These are phyloP conservation scores for Paraphaeosphaeria minitans DNA, from an alignment of 2,329 filamentous ascomycete species.

Conservation along the genomic window DNA sequence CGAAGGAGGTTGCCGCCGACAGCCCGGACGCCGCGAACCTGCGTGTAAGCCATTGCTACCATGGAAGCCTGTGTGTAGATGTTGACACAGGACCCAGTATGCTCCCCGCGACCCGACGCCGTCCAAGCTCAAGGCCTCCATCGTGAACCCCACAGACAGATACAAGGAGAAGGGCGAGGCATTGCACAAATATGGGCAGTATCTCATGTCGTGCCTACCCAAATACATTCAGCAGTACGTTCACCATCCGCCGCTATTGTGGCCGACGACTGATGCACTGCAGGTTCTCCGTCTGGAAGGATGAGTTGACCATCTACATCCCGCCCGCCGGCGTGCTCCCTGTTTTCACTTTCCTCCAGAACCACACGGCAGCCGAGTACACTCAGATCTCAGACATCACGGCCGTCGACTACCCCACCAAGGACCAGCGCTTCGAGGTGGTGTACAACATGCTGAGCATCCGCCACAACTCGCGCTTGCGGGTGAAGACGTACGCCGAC, in stretches of 20 bases:
- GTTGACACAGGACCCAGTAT: conserved; percentile 42
- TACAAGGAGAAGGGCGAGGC: conserved; percentile 84
- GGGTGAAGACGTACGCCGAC: conserved; percentile 98
- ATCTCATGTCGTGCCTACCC: conserved; percentile 93
- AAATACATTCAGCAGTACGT: conserved; percentile 91
- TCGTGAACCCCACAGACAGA: conserved; percentile 93
- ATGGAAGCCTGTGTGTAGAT: no score
- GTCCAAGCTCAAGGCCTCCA: conserved; percentile 70
- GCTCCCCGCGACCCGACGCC: conserved; percentile 48
- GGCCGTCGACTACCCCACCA: conserved; percentile 92
- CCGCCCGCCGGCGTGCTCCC: conserved; percentile 86
- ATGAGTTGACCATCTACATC: conserved; percentile 95
- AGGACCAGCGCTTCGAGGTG: conserved; percentile 94
- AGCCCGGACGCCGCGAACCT: conserved; percentile 53
- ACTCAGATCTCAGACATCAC: conserved; percentile 93
- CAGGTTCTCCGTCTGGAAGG: conserved; percentile 96
- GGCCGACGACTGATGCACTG: neutral
- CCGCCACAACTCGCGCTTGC: conserved; percentile 93
- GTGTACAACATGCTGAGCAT: conserved; percentile 97
- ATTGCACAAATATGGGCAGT: conserved; percentile 93
- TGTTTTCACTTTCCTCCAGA: conserved; percentile 92
- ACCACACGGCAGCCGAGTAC: conserved; percentile 97
- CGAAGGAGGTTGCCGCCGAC: conserved; percentile 52
- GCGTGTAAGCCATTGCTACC: conserved; percentile 40
- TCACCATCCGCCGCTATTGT: neutral